phyloP scores from a whole-genome alignment of 768 basidiomycete genomes.

The Russula sp. region DNA sequence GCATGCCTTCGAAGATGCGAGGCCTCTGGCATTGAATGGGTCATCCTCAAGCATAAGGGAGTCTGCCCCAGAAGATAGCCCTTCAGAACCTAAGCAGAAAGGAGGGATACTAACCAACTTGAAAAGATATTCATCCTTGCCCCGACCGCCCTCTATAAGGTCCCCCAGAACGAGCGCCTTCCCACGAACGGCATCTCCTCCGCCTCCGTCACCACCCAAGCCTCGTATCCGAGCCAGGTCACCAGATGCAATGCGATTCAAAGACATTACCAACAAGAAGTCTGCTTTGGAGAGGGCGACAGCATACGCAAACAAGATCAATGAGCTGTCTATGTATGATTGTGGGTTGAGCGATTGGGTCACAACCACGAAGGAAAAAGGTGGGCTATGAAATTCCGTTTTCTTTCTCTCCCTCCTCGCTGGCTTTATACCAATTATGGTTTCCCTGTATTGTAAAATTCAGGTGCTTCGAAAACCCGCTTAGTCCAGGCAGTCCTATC shows the following conservation, averaged over 20 bases:
- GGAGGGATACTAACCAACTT: conserved; percentile 36
- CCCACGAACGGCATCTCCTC: conserved; percentile 30
- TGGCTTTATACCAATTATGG: conserved; percentile 12
- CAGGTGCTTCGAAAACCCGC: conserved; percentile 26
- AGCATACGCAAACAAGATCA: conserved; percentile 79
- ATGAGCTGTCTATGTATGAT: conserved; percentile 71
- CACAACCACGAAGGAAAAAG: conserved; percentile 49
- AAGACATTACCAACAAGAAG: conserved; percentile 56
- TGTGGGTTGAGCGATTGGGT: conserved; percentile 82
- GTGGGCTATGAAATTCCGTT: conserved; percentile 40
- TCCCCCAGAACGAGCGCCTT: conserved; percentile 19
- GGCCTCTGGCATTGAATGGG: not conserved
- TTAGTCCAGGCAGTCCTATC: conserved; percentile 7
- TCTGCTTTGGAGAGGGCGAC: conserved; percentile 64
- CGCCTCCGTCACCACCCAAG: conserved; percentile 32
- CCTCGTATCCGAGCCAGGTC: conserved; percentile 41
- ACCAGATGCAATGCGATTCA: conserved; percentile 69
- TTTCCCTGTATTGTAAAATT: not conserved
- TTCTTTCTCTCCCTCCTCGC: conserved; percentile 5
- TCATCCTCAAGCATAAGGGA: conserved; percentile 14
- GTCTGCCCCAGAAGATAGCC: conserved; percentile 13
- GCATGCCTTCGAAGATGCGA: conserved; percentile 19
- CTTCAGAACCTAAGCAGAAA: conserved; percentile 28
- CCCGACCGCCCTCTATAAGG: conserved; percentile 57
- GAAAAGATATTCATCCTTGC: conserved; percentile 55